These are phyloP conservation scores for Pythium sukuiense DNA, from an alignment of 352 stramenopile genomes.

Conservation along the genomic window DNA sequence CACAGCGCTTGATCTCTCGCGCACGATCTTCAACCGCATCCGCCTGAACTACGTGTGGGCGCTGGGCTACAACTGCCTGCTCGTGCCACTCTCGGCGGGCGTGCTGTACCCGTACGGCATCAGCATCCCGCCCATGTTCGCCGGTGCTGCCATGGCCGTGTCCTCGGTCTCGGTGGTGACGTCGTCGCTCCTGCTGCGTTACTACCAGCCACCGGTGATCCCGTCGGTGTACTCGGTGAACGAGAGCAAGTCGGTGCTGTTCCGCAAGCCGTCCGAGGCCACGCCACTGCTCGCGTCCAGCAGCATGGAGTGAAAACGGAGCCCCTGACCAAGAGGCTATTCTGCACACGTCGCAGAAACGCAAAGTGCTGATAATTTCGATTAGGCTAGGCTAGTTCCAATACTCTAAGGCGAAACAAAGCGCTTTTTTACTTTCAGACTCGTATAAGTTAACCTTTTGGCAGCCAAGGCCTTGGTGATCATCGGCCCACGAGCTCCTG, in stretches of 20 bases:
- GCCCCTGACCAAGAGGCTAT: slow-evolving; percentile 29
- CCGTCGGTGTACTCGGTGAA: slow-evolving; percentile 55
- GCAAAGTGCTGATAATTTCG: slow-evolving; percentile 9
- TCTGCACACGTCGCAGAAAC: slow-evolving; percentile 23
- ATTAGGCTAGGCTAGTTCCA: slow-evolving; percentile 3
- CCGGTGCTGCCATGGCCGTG: slow-evolving; percentile 95
- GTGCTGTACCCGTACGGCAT: slow-evolving; percentile 95
- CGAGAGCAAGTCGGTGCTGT: slow-evolving; percentile 77
- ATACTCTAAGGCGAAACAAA: background rate
- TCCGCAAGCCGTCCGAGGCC: slow-evolving; percentile 77
- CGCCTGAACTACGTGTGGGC: slow-evolving; percentile 98
- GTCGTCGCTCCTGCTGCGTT: slow-evolving; percentile 92
- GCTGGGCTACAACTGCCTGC: slow-evolving; percentile 97
- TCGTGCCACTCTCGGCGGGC: slow-evolving; percentile 96
- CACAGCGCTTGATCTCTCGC: slow-evolving; percentile 95
- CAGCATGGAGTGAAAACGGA: slow-evolving; percentile 35
- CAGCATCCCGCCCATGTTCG: slow-evolving; percentile 95
- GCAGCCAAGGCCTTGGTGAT: background rate
- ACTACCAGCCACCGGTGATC: slow-evolving; percentile 86
- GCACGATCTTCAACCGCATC: slow-evolving; percentile 96
- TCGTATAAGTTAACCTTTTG: slow-evolving; percentile 4
- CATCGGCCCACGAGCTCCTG: background rate
- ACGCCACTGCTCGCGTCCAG: slow-evolving; percentile 75
- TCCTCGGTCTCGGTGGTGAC: slow-evolving; percentile 96
- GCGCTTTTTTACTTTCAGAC: background rate